Percentiles rank a stretch among this genome's conserved stretches.
Conservation (phyloP, 2,329 filamentous ascomycete species). For the Aspergillus intermedius region DNA sequence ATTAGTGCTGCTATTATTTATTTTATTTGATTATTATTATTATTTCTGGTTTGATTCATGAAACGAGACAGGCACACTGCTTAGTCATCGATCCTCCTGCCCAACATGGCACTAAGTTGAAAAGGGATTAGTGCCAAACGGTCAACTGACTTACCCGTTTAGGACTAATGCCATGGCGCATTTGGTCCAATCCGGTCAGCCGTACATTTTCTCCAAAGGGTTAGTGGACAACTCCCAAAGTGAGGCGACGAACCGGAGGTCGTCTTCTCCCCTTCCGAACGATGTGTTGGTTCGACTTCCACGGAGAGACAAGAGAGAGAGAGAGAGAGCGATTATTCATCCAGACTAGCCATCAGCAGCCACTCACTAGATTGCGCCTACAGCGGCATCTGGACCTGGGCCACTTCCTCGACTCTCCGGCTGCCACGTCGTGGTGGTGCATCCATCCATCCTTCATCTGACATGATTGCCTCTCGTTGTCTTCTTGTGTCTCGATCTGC, state of each 20-base stretch:
- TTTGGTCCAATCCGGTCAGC: too few species aligned
- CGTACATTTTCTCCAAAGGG: too few species aligned
- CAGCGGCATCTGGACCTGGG: background rate
- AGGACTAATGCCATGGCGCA: too few species aligned
- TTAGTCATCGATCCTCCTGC: too few species aligned
- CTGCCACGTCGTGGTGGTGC: constrained; percentile 13
- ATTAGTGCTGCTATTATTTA: too few species aligned
- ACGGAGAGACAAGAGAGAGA: background rate
- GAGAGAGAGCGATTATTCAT: background rate
- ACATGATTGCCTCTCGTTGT: background rate
- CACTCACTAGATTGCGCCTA: background rate
- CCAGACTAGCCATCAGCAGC: background rate
- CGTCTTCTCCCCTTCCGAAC: background rate
- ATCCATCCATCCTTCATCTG: background rate
- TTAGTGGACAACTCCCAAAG: background rate
- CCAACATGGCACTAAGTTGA: too few species aligned
- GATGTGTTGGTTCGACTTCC: too few species aligned
- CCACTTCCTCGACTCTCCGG: constrained; percentile 12
- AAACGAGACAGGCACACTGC: too few species aligned
- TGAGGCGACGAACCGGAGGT: background rate
- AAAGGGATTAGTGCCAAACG: too few species aligned
- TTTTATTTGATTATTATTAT: too few species aligned
- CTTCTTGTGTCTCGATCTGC: background rate
- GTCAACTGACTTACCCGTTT: too few species aligned
- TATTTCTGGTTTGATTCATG: too few species aligned